Evolutionary conservation across 306 rosid species (phyloP), one percentile per base, ranked within the genome.

Genomic region (Glycine latifolia): DNA sequence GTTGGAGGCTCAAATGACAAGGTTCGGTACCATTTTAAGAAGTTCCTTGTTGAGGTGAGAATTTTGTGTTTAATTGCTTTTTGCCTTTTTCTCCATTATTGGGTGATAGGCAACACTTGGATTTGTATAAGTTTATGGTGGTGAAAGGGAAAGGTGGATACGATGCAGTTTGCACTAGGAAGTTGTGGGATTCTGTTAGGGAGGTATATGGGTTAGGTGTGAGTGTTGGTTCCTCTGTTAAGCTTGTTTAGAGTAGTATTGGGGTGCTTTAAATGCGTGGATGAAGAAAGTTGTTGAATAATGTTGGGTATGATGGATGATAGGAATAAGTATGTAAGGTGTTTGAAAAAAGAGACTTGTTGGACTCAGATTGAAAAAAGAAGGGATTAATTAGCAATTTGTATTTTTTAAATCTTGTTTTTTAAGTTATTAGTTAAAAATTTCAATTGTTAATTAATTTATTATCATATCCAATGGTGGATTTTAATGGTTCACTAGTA

Each of bases 121-220:
- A 90, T 85, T 86, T 92, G 85, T 78, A 84, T 50, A 89, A 83
- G 88, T 90, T 85, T 39, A 61, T 39, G 83, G 87, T 81, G 65
- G 97, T 92, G 74, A 88, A 86, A 44, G 84, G 67, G 62, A 86
- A 88, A 53, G 97, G 97, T 8, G 98, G 98, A 37, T 91, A 74
- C 37, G 86, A 85, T 6, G 88, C 65, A 2, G 81, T 86, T 70
- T 83, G 80, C 3, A 39, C 81, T 33, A 71, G 48, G 2, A 80
- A 80, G 67, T 66, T 87, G 47, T 95, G 98, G 97, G 90, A 84
- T 87, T 74, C 41, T 49, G 92, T 90, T 61, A 91, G 91, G 8
- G 78, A 85, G 52, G 90, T 89, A 75, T 87, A 85, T 65, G 95
- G 97, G 59, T 79, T 89, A 52, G 91, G 88, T 75, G 50, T 53